phyloP scores from a whole-genome alignment of 352 stramenopile species.

The Phytopythium mirpurense region DNA sequence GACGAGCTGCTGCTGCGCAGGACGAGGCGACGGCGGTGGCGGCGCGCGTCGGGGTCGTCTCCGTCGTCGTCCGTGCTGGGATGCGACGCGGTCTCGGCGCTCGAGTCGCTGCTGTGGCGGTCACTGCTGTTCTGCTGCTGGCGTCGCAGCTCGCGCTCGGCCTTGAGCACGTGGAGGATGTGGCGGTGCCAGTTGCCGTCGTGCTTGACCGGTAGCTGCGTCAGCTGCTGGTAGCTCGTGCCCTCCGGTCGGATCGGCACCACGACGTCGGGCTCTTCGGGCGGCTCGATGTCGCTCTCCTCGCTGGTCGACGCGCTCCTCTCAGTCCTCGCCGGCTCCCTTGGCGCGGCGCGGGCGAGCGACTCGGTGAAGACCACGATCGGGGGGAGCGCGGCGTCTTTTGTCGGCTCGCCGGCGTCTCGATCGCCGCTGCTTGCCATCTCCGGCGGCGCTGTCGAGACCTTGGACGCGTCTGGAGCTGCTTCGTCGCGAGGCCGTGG shows the following conservation, averaged over 20 bases:
- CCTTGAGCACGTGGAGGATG: slow-evolving; percentile 31
- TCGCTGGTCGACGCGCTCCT: not conserved
- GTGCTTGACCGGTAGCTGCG: slow-evolving; percentile 14
- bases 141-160: slow-evolving; percentile 26
- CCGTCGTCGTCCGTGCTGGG: not conserved
- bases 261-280: not conserved
- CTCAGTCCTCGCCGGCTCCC: too few relatives aligned
- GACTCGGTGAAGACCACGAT: too few relatives aligned
- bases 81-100: slow-evolving; percentile 3
- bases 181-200: slow-evolving; percentile 25
- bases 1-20: slow-evolving; percentile 16
- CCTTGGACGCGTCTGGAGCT: not conserved
- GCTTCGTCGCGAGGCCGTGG: not conserved
- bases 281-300: not conserved
- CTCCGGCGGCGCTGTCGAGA: too few relatives aligned
- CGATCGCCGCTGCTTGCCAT: not conserved
- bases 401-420: not conserved
- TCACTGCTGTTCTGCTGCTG: not conserved
- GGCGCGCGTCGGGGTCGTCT: not conserved
- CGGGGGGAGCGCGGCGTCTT: too few relatives aligned
- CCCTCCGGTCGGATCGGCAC: slow-evolving; percentile 4
- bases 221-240: slow-evolving; percentile 34
- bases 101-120: not conserved
- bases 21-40: not conserved
- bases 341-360: not conserved